A percentile compares a stretch with the other conserved stretches of the same genome.
These are phyloP conservation scores for Plenodomus tracheiphilus DNA, from an alignment of 2,329 filamentous ascomycete species.

Conservation along the genomic window DNA sequence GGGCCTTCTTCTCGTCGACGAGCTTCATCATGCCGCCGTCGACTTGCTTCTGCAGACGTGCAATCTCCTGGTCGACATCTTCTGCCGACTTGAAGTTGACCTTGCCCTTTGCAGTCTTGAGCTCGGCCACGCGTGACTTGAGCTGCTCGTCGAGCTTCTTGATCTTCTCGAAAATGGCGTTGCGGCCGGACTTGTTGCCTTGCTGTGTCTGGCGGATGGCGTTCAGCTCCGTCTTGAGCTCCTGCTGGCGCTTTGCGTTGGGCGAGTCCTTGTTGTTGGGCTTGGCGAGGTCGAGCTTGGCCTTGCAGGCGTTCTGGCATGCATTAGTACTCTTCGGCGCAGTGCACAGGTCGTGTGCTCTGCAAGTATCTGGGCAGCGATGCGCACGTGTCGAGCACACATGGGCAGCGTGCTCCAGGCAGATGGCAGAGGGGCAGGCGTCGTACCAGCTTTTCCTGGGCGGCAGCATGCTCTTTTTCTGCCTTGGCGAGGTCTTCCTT, in stretches of 20 bases:
- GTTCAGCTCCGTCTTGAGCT: slow-evolving; percentile 79
- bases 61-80: slow-evolving; percentile 84
- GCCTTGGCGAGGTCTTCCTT: slow-evolving; percentile 77
- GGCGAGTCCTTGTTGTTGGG: slow-evolving; percentile 84
- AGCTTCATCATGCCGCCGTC: slow-evolving; percentile 90
- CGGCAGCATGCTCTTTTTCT: slow-evolving; percentile 82
- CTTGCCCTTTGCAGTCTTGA: slow-evolving; percentile 81
- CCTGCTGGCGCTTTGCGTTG: slow-evolving; percentile 77
- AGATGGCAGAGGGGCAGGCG: slow-evolving; percentile 34
- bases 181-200: slow-evolving; percentile 80
- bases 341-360: slow-evolving; percentile 1
- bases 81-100: slow-evolving; percentile 84
- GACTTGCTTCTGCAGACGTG: slow-evolving; percentile 79
- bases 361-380: slow-evolving; percentile 16
- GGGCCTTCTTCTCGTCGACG: slow-evolving; percentile 94
- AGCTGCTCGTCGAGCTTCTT: slow-evolving; percentile 89
- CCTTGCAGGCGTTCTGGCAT: slow-evolving; percentile 77
- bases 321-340: slow-evolving; percentile 10
- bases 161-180: slow-evolving; percentile 81
- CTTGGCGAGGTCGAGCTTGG: slow-evolving; percentile 82
- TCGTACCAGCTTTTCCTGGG: slow-evolving; percentile 71
- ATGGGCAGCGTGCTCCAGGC: slow-evolving; percentile 5
- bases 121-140: slow-evolving; percentile 80
- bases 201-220: slow-evolving; percentile 87
- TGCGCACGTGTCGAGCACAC: background rate